phyloP scores from a whole-genome alignment of 129 eudicot genomes.

The Ambrosia artemisiifolia region DNA sequence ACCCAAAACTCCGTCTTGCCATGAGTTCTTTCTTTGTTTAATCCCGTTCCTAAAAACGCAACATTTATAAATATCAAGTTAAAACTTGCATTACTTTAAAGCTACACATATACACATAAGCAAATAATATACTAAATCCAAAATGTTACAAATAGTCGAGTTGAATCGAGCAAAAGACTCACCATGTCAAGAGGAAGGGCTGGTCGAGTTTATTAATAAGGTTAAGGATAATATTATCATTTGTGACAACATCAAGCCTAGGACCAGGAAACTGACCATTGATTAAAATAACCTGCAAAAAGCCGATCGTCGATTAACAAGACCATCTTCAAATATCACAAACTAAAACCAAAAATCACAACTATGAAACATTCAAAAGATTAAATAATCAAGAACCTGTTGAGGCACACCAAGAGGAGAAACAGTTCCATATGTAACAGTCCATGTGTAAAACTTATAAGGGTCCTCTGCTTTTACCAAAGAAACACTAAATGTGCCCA shows the following conservation, averaged over 20 bases:
- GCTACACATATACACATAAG: slow-evolving; percentile 8
- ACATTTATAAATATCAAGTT: slow-evolving; percentile 14
- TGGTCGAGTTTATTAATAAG: slow-evolving; percentile 72
- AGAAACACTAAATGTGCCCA: slow-evolving; percentile 41
- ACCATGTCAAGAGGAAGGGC: slow-evolving; percentile 95
- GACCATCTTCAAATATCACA: not conserved
- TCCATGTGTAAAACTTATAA: slow-evolving; percentile 82
- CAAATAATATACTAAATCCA: not conserved
- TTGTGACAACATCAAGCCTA: slow-evolving; percentile 66
- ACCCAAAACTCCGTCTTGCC: slow-evolving; percentile 99
- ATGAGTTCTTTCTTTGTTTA: slow-evolving; percentile 90
- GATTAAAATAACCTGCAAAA: slow-evolving; percentile 75
- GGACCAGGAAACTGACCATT: slow-evolving; percentile 99
- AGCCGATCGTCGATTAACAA: slow-evolving; percentile 1
- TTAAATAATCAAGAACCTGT: slow-evolving; percentile 51
- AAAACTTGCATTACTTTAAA: not conserved
- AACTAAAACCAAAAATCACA: not conserved
- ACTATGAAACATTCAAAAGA: not conserved
- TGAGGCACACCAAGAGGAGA: slow-evolving; percentile 90
- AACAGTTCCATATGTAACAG: slow-evolving; percentile 87
- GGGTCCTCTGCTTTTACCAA: slow-evolving; percentile 78
- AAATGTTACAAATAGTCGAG: not conserved
- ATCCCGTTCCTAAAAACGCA: slow-evolving; percentile 69
- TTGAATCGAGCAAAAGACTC: slow-evolving; percentile 27
- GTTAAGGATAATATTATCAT: slow-evolving; percentile 73